phyloP scores from a whole-genome alignment of 1,139 yeast genomes.

The Suhomyces chickasaworum region DNA sequence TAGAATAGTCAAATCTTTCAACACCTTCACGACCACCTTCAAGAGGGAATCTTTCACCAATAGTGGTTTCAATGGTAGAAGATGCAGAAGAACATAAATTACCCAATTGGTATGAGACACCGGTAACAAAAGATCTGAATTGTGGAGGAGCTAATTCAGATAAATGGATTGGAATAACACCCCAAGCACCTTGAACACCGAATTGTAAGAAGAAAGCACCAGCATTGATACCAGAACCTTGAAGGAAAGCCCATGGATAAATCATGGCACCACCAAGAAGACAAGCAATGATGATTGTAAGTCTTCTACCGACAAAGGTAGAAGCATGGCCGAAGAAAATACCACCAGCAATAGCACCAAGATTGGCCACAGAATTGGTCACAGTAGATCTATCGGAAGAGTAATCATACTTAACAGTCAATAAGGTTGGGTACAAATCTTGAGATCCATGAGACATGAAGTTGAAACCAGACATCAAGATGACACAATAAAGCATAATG shows the following conservation, averaged over 20 bases:
- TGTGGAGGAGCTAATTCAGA: conserved; percentile 79
- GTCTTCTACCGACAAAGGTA: conserved; percentile 61
- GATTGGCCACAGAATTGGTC: conserved; percentile 67
- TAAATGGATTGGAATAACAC: conserved; percentile 77
- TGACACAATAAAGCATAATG: conserved; percentile 36
- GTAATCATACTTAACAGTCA: conserved; percentile 55
- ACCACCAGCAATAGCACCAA: conserved; percentile 73
- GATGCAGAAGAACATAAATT: conserved; percentile 82
- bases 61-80: conserved; percentile 76
- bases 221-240: conserved; percentile 62
- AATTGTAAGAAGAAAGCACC: conserved; percentile 79
- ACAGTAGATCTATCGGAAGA: conserved; percentile 58
- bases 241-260: conserved; percentile 73
- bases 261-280: conserved; percentile 66
- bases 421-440: conserved; percentile 69
- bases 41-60: conserved; percentile 66
- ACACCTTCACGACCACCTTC: conserved; percentile 4
- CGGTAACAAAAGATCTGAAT: conserved; percentile 71
- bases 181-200: conserved; percentile 89
- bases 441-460: conserved; percentile 77
- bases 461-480: conserved; percentile 46
- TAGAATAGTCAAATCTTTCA: conserved; percentile 32
- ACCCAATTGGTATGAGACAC: conserved; percentile 81
- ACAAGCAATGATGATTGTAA: conserved; percentile 54
- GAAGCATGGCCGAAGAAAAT: conserved; percentile 61